Base-by-base conservation (phyloP, 2,329 filamentous ascomycete species). In the Aspergillus uvarum region DNA sequence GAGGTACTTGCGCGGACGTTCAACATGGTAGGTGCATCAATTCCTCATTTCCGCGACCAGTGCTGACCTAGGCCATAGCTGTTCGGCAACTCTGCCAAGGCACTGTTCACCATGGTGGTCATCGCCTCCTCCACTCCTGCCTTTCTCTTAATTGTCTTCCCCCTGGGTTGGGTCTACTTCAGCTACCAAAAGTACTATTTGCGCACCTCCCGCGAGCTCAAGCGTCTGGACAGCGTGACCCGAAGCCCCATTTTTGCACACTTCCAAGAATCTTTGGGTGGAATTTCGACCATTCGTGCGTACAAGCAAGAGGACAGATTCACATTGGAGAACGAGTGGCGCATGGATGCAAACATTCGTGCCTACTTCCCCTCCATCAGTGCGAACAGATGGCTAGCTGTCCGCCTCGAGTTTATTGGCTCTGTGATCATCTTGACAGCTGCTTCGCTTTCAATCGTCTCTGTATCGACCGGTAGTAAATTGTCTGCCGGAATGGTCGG, bases 181-280 rank as follows among this genome's bases (percentile, higher is more conserved):
- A 96, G 88, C 79, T 96, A 98, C 69, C 95, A 99, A 77, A 88
- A 93, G 69, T 99, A 99, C 82, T 99, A 99, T 76, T 85, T 99
- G 52, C 87, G 93, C 63, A 97, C 95, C 14, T 99, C 95, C 60
- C 90, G 96, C 64, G 96, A 99, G 79, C 84, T 99, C 65, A 99
- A 99, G 82, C 86, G 95, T 65, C 83, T 99, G 60, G 95, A 99
- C 77, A 97, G 93, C 74, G 89, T 98, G 67, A 96, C 90, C 74
- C 89, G 92, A 69, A 97, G 93, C 75, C 96, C 96, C 26, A 96
- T 99, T 69, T 99, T 93, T 75, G 95, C 95, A 6, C 96, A 99
- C 76, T 99, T 99, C 80, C 95, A 99, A 74, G 96, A 99, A 78
- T 96, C 92, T 1, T 85, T 99, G 10, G 94, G 92, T 63, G 95